Percentiles rank a stretch among this genome's conserved stretches.
phyloP scores from a whole-genome alignment of 176 grass and related monocot species.

The Avena sativa region DNA sequence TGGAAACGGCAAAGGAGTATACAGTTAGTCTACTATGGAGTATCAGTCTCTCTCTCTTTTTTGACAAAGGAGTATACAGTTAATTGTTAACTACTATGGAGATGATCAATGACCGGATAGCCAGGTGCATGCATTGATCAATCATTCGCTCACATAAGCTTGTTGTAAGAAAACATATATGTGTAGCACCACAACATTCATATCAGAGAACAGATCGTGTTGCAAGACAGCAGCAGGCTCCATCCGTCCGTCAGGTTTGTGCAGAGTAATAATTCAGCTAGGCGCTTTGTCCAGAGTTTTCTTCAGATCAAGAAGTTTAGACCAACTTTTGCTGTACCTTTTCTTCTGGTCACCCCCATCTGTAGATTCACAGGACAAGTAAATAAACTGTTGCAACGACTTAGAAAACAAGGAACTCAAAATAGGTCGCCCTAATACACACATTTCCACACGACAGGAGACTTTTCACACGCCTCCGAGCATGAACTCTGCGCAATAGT shows the following conservation, averaged over 20 bases:
- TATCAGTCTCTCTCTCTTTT: too few species aligned
- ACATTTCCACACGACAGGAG: conserved; percentile 66
- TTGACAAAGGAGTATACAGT: background rate
- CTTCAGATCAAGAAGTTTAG: conserved; percentile 70
- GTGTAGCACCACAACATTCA: background rate
- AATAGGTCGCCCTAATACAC: background rate
- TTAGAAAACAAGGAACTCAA: background rate
- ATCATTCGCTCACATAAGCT: background rate
- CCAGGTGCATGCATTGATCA: background rate
- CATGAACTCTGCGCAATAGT: conserved; percentile 64
- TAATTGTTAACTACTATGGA: conserved; percentile 6
- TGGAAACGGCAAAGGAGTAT: too few species aligned
- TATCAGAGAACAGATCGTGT: background rate
- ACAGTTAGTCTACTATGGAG: too few species aligned
- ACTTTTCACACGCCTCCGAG: conserved; percentile 70
- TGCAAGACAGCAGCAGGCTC: background rate
- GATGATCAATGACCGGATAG: background rate
- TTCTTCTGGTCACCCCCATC: conserved; percentile 45
- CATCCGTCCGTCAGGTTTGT: background rate
- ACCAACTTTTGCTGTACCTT: conserved; percentile 48
- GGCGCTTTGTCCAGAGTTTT: conserved; percentile 49
- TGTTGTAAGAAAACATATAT: background rate
- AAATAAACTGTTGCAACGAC: background rate
- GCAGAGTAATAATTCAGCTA: conserved; percentile 12
- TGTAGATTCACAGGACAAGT: conserved; percentile 19